Conservation (phyloP, 257 asterid genomes). For the Nicotiana paniculata region DNA sequence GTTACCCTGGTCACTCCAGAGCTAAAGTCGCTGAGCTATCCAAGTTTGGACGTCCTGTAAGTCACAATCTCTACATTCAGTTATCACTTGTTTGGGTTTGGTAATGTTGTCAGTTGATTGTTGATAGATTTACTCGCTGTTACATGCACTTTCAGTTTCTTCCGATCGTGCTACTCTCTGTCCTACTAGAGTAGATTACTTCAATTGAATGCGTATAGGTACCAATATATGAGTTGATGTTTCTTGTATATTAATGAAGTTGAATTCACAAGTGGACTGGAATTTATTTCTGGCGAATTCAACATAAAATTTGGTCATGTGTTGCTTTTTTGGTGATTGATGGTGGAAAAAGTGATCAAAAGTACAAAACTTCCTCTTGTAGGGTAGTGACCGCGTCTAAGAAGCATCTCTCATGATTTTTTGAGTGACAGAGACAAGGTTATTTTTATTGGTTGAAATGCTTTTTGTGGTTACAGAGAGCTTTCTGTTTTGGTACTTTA, state of each 20-base stretch:
- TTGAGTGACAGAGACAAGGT: background rate
- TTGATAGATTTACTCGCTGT: background rate
- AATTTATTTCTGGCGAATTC: background rate
- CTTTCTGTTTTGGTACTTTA: background rate
- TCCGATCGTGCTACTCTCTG: background rate
- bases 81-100: constrained; percentile 2
- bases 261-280: background rate
- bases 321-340: background rate
- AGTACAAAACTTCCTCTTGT: background rate
- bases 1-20: constrained; percentile 62
- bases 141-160: background rate
- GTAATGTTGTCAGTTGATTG: background rate
- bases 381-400: background rate
- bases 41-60: constrained; percentile 87
- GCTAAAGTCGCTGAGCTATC: constrained; percentile 67
- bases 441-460: background rate
- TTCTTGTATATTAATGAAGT: background rate
- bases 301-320: background rate
- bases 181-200: background rate
- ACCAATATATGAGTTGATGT: background rate
- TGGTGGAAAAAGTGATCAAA: background rate
- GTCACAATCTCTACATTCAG: constrained; percentile 8
- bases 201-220: background rate
- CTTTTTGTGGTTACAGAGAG: background rate
- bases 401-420: background rate